phyloP scores from a whole-genome alignment of 1,284 basidiomycete species.

The Austroboletus olivaceoglutinosus region DNA sequence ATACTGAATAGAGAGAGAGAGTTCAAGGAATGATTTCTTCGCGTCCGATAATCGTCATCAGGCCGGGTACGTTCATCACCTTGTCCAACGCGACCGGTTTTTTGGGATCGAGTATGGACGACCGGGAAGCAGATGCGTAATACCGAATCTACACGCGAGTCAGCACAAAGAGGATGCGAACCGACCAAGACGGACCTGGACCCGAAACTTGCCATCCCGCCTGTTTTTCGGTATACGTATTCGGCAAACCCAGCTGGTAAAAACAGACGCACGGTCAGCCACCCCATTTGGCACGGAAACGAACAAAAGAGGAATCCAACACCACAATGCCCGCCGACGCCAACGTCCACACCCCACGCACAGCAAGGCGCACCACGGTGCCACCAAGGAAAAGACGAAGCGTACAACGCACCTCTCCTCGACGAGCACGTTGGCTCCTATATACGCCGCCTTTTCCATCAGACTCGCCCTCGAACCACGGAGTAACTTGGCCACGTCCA shows the following conservation, averaged over 20 bases:
- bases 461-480: constrained; percentile 52
- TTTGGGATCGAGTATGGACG: constrained; percentile 44
- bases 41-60: constrained; percentile 59
- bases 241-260: constrained; percentile 57
- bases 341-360: background rate
- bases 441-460: constrained; percentile 48
- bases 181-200: constrained; percentile 37
- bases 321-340: background rate
- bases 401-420: constrained; percentile 61
- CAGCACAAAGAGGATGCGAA: background rate
- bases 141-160: constrained; percentile 53
- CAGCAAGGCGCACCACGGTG: background rate
- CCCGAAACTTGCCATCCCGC: constrained; percentile 53
- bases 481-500: constrained; percentile 58
- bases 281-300: background rate
- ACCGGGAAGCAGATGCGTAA: constrained; percentile 50
- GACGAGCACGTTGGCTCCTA: constrained; percentile 60
- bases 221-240: constrained; percentile 54
- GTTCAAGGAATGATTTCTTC: constrained; percentile 26
- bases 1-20: background rate
- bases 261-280: constrained; percentile 7
- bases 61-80: constrained; percentile 52
- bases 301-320: background rate
- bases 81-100: constrained; percentile 54
- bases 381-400: background rate